These are phyloP conservation scores for Amanita polypyramis DNA, from an alignment of 768 basidiomycete species.

Conservation along the genomic window DNA sequence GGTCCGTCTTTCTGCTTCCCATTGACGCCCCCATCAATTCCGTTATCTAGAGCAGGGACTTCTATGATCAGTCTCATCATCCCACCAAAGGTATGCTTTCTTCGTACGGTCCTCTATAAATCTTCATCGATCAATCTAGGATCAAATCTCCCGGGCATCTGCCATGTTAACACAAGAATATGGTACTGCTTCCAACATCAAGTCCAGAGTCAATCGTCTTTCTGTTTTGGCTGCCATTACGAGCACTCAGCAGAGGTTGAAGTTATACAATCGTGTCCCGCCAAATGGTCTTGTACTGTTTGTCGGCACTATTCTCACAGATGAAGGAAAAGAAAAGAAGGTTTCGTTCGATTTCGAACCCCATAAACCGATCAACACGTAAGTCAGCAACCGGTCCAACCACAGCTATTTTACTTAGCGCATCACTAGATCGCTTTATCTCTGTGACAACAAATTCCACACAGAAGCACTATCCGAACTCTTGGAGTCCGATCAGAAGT, in stretches of 20 bases:
- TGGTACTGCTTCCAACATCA: constrained; percentile 99
- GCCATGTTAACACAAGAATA: constrained; percentile 98
- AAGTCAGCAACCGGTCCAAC: constrained; percentile 19
- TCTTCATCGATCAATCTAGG: constrained; percentile 28
- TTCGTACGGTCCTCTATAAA: constrained; percentile 1
- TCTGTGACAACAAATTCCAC: constrained; percentile 99
- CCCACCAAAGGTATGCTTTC: constrained; percentile 68
- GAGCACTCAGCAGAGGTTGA: constrained; percentile 93
- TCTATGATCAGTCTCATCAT: constrained; percentile 99
- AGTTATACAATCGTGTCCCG: constrained; percentile 93
- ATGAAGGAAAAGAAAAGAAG: constrained; percentile 99
- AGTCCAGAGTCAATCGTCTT: constrained; percentile 94
- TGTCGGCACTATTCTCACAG: constrained; percentile 95
- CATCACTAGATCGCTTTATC: constrained; percentile 74
- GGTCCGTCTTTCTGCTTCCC: constrained; percentile 30
- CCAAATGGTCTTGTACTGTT: constrained; percentile 96
- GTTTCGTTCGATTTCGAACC: constrained; percentile 98
- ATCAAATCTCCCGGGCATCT: constrained; percentile 90
- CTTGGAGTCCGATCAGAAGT: constrained; percentile 92
- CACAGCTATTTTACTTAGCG: constrained; percentile 5
- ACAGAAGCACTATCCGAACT: constrained; percentile 95
- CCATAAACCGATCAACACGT: constrained; percentile 99
- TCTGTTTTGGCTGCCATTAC: constrained; percentile 98
- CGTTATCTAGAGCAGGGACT: constrained; percentile 67
- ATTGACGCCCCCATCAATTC: constrained; percentile 16